A percentile compares a stretch with the other conserved stretches of the same genome.
phyloP scores from a whole-genome alignment of 768 basidiomycete species.

The Suillus weaverae region DNA sequence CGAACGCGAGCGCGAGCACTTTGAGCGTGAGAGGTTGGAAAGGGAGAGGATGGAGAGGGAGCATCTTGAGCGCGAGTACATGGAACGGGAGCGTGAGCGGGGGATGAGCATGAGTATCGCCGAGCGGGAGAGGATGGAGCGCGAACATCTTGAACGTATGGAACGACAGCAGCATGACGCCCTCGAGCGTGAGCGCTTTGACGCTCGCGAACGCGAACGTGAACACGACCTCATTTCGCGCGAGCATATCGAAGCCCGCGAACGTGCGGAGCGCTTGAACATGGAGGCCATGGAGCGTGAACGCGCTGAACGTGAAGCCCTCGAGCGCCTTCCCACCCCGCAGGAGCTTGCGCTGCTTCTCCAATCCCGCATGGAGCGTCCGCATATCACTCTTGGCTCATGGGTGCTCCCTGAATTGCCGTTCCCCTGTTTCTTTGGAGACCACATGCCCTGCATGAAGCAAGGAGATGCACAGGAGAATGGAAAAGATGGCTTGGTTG shows the following conservation, averaged over 20 bases:
- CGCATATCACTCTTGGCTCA: constrained; percentile 29
- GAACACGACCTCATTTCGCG: constrained; percentile 1
- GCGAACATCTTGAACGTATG: constrained; percentile 28
- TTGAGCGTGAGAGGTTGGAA: constrained; percentile 31
- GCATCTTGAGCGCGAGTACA: constrained; percentile 27
- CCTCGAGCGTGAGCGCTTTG: constrained; percentile 32
- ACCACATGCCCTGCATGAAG: constrained; percentile 30
- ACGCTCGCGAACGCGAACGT: constrained; percentile 2
- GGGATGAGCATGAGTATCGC: neutral
- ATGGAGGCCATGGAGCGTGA: neutral
- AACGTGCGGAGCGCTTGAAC: constrained; percentile 12
- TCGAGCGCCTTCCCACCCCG: constrained; percentile 33
- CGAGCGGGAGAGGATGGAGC: constrained; percentile 25
- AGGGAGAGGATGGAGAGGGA: constrained; percentile 36
- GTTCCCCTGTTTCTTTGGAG: constrained; percentile 36
- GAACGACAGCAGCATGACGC: constrained; percentile 31
- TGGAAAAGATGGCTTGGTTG: constrained; percentile 14
- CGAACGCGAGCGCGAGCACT: constrained; percentile 24
- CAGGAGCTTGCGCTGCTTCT: constrained; percentile 33
- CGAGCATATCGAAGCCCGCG: constrained; percentile 10
- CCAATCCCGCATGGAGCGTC: constrained; percentile 29
- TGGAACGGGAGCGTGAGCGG: constrained; percentile 28
- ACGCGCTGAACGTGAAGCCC: constrained; percentile 2
- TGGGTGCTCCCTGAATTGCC: constrained; percentile 33
- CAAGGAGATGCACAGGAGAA: constrained; percentile 23